Percentiles rank a stretch among this genome's conserved stretches.
Conservation (phyloP, 352 stramenopile genomes). For the Globisporangium lucens region DNA sequence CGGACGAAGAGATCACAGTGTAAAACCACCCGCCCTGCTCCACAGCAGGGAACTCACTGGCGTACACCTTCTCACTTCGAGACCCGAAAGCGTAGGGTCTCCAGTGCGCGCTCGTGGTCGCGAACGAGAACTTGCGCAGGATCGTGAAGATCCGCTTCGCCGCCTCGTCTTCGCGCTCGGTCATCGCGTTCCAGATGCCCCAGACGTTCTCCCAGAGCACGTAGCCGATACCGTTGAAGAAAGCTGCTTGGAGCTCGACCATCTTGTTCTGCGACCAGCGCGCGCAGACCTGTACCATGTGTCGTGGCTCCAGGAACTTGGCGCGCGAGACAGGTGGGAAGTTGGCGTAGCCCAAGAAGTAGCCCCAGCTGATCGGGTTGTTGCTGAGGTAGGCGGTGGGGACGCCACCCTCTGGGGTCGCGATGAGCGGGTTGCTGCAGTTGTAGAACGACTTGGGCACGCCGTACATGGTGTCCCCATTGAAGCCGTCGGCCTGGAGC, state of each 20-base stretch:
- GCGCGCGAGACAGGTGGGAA: constrained; percentile 68
- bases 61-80: constrained; percentile 31
- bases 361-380: constrained; percentile 84
- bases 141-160: constrained; percentile 62
- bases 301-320: constrained; percentile 78
- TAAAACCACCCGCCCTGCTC: constrained; percentile 38
- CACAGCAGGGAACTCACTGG: constrained; percentile 39
- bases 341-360: constrained; percentile 60
- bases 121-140: constrained; percentile 50
- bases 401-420: constrained; percentile 62
- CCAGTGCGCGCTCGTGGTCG: constrained; percentile 46
- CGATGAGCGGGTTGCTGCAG: constrained; percentile 53
- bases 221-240: constrained; percentile 87
- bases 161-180: constrained; percentile 59
- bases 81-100: constrained; percentile 39
- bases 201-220: constrained; percentile 89
- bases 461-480: constrained; percentile 88
- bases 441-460: constrained; percentile 81
- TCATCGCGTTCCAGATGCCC: constrained; percentile 86
- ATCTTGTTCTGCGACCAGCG: constrained; percentile 77
- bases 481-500: constrained; percentile 71
- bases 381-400: constrained; percentile 54
- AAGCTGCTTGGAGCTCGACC: constrained; percentile 59
- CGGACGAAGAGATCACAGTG: constrained; percentile 53
- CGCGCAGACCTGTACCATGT: constrained; percentile 83